These are phyloP conservation scores for Nitzschia sp. DNA, from an alignment of 108 stramenopile genomes.

Conservation along the genomic window DNA sequence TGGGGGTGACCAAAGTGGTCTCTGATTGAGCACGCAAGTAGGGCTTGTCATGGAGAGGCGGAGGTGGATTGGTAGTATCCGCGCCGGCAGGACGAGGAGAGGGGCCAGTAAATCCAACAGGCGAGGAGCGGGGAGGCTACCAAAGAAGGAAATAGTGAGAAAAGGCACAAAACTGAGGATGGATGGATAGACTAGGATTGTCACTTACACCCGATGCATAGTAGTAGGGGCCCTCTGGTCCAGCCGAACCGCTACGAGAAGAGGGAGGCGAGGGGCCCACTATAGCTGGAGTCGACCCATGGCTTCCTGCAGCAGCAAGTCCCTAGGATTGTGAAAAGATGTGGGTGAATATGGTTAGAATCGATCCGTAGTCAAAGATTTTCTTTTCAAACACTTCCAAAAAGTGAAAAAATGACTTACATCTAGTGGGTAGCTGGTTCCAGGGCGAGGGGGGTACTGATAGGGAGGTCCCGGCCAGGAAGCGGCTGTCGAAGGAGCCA, in stretches of 20 bases:
- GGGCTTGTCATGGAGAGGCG: background rate
- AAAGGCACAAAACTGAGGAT: background rate
- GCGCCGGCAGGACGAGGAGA: slow-evolving; percentile 1
- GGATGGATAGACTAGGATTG: background rate
- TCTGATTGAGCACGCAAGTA: slow-evolving; percentile 11
- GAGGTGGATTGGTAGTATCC: background rate
- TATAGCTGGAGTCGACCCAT: background rate
- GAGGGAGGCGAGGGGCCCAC: background rate
- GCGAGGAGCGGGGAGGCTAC: slow-evolving; percentile 13
- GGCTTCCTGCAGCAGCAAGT: background rate
- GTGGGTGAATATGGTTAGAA: too few relatives aligned
- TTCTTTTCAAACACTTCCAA: too few relatives aligned
- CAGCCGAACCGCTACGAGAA: background rate
- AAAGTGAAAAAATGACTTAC: background rate
- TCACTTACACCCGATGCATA: background rate
- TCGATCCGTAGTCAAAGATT: too few relatives aligned
- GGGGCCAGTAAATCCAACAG: background rate
- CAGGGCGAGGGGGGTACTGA: background rate
- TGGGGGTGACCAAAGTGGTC: slow-evolving; percentile 43
- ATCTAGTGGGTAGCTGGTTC: background rate
- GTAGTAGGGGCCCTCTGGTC: background rate
- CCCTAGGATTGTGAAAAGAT: too few relatives aligned
- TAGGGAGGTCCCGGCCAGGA: background rate
- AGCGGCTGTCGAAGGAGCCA: background rate
- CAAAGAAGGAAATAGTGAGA: background rate